Evolutionary conservation across 371 early-diverging fungal genomes (phyloP).

Genomic region (Actinomortierella ambigua): DNA sequence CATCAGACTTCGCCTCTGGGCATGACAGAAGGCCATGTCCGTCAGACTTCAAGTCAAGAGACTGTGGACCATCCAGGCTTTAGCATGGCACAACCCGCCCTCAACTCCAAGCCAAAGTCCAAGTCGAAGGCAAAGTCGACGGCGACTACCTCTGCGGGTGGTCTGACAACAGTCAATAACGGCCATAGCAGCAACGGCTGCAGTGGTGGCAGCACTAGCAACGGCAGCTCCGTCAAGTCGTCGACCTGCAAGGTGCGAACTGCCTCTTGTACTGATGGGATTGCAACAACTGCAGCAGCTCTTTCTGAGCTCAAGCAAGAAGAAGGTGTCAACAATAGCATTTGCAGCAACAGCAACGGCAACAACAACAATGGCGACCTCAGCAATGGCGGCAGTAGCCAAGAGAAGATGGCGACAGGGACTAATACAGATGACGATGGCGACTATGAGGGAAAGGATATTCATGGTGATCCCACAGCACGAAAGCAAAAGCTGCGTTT

Average conservation of each 20-base stretch:
- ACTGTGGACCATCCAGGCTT: too few relatives aligned
- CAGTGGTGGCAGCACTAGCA: too few relatives aligned
- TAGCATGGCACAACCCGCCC: too few relatives aligned
- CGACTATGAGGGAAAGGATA: slow-evolving; percentile 40
- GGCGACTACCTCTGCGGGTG: too few relatives aligned
- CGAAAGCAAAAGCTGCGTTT: slow-evolving; percentile 75
- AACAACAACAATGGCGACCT: slow-evolving; percentile 12
- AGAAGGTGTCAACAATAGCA: slow-evolving; percentile 10
- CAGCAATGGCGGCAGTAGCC: slow-evolving; percentile 20
- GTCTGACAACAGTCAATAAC: too few relatives aligned
- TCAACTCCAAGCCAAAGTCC: slow-evolving; percentile 24
- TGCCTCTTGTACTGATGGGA: background rate
- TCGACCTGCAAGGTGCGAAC: too few relatives aligned
- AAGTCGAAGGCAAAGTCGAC: slow-evolving; percentile 1
- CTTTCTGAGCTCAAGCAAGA: slow-evolving; percentile 6
- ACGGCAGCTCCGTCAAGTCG: too few relatives aligned
- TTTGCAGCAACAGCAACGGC: slow-evolving; percentile 15
- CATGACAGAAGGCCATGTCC: too few relatives aligned
- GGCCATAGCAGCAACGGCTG: too few relatives aligned
- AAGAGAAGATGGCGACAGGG: slow-evolving; percentile 47
- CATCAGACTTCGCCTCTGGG: too few relatives aligned
- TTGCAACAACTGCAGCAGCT: slow-evolving; percentile 6
- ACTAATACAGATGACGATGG: slow-evolving; percentile 5
- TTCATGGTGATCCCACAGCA: slow-evolving; percentile 56
- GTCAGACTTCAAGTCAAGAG: too few relatives aligned